Base-by-base conservation (phyloP, 345 rosid species). In the Melaleuca alternifolia region DNA sequence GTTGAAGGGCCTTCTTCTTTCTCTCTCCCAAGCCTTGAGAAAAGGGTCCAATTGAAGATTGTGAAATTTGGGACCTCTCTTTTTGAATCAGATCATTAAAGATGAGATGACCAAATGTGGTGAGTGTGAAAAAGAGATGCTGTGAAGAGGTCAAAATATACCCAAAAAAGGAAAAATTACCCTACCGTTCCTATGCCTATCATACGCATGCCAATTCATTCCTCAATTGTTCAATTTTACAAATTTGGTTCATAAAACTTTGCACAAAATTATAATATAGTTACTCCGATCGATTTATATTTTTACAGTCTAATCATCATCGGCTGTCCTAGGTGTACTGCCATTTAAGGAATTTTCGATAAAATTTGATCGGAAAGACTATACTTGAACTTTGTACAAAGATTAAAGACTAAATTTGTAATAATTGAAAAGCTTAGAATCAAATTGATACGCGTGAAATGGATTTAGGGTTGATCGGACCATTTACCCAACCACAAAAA, bases 341-440 rank as follows among this genome's bases (percentile, higher is more conserved):
- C 0, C 13, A 71, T 2, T 1, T 37, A 0, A 18, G 4, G 0
- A 13, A 20, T 71, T 71, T 37, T 1, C 3, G 0, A 0, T 6
- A 1, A 37, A 33, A 71, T 2, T 5, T 71, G 7, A 1, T 11
- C 3, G 6, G 0, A 37, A 37, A 1, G 11, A 71, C 10, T 2
- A 37, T 0, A 33, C 37, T 71, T 23, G 6, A 37, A 18, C 37
- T 37, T 71, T 0, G 7, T 11, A 11, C 20, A 37, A 37, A 18
- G 0, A 10, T 20, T 71, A 33, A 33, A 2, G 1, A 33, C 7
- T 71, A 37, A 65, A 15, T 65, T 65, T 30, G 8, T 30, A 24
- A 57, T 2, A 57, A 57, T 57, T 57, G 30, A 57, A 24, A 57
- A 24, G 62, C 24, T 23, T 26, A 24, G 15, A 16, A 30, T 15